Conservation (phyloP, 1,139 yeast genomes). For the Lodderomyces pseudojiufengensis region DNA sequence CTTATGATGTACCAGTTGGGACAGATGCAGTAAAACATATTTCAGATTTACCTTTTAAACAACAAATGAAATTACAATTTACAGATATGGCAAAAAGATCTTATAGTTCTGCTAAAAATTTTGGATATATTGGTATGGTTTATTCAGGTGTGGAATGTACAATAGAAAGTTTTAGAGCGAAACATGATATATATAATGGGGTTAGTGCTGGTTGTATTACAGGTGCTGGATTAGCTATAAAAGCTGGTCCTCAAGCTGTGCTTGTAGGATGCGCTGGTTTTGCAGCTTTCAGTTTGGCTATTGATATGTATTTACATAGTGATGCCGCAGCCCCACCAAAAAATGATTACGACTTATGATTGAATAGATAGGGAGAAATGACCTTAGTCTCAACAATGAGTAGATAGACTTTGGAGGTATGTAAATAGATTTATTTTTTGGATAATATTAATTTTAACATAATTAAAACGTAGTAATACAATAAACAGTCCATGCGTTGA, state of each 20-base stretch:
- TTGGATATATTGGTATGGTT: conserved; percentile 91
- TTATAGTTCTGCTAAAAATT: conserved; percentile 84
- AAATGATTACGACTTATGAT: conserved; percentile 80
- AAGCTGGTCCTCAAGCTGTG: conserved; percentile 93
- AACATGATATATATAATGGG: conserved; percentile 90
- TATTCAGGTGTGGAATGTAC: conserved; percentile 94
- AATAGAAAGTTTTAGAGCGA: conserved; percentile 82
- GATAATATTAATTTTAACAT: conserved; percentile 6
- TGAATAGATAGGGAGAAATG: background rate
- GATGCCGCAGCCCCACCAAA: conserved; percentile 84
- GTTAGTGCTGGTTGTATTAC: conserved; percentile 92
- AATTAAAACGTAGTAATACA: too few species aligned
- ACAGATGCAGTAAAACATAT: conserved; percentile 52
- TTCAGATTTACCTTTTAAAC: conserved; percentile 83
- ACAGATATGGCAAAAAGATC: conserved; percentile 89
- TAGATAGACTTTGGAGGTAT: too few species aligned
- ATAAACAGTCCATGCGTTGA: too few species aligned
- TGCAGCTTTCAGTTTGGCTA: conserved; percentile 94
- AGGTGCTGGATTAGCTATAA: conserved; percentile 86
- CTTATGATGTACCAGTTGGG: conserved; percentile 78
- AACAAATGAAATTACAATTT: conserved; percentile 89
- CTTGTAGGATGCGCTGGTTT: conserved; percentile 93
- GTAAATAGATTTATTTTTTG: conserved; percentile 5
- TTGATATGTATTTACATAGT: conserved; percentile 83
- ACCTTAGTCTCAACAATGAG: too few species aligned